A percentile compares a stretch with the other conserved stretches of the same genome.
Evolutionary conservation across 106 monocot genomes (phyloP).

Genomic region (Phalaenopsis aphrodite): DNA sequence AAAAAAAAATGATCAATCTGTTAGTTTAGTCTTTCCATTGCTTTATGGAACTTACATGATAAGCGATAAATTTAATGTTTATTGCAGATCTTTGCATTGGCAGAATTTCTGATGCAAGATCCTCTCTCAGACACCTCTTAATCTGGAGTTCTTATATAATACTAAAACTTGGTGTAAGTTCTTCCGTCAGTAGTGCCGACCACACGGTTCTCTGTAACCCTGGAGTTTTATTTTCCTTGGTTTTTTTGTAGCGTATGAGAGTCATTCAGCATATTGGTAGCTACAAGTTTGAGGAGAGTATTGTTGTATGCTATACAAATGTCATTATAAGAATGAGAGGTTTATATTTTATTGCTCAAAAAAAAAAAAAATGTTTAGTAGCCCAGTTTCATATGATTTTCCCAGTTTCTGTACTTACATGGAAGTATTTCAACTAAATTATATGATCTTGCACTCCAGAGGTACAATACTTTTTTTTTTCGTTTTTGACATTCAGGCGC

Average conservation of each 20-base stretch:
- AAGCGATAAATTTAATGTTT: not conserved
- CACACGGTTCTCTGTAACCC: not conserved
- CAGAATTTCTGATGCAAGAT: not conserved
- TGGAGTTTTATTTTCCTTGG: not conserved
- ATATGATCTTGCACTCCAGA: too few species aligned
- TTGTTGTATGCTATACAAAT: not conserved
- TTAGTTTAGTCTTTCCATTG: not conserved
- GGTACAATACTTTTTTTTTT: too few species aligned
- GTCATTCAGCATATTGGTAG: not conserved
- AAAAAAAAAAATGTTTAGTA: not conserved
- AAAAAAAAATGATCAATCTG: not conserved
- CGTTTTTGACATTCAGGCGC: conserved; percentile 32
- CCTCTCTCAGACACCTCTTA: not conserved
- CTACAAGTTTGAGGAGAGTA: not conserved
- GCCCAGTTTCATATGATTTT: not conserved
- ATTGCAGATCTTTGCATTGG: not conserved
- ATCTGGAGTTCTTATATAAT: not conserved
- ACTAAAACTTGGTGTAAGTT: not conserved
- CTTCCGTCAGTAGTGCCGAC: not conserved
- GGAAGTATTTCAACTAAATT: too few species aligned
- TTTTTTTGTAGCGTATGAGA: not conserved
- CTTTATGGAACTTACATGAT: not conserved
- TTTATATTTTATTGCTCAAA: not conserved
- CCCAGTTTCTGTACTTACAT: not conserved
- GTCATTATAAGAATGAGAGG: not conserved